Conservation (phyloP, 768 basidiomycete genomes). For the Obba rivulosa region DNA sequence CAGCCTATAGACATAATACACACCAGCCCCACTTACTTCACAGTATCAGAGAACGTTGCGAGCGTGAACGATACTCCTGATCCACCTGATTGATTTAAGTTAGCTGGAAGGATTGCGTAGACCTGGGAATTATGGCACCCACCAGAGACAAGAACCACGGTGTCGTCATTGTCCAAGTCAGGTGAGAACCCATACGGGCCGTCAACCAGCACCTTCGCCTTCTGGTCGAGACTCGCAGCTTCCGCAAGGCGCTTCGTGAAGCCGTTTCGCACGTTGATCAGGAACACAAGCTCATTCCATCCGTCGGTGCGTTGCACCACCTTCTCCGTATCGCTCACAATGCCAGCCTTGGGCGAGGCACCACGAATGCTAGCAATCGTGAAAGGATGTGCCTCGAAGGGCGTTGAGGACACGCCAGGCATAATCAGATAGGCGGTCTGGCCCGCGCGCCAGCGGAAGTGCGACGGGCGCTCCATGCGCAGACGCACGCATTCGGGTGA, state of each 20-base stretch:
- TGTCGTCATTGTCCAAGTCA: slow-evolving; percentile 35
- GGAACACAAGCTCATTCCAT: slow-evolving; percentile 45
- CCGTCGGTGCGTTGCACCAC: slow-evolving; percentile 2
- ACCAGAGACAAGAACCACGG: slow-evolving; percentile 48
- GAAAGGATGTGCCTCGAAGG: slow-evolving; percentile 57
- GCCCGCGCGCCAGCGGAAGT: slow-evolving; percentile 49
- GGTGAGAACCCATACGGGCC: slow-evolving; percentile 52
- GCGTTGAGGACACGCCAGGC: slow-evolving; percentile 38
- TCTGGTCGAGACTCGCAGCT: slow-evolving; percentile 23
- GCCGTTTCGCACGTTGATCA: slow-evolving; percentile 54
- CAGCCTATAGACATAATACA: not conserved
- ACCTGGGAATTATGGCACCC: slow-evolving; percentile 4
- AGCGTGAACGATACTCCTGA: slow-evolving; percentile 46
- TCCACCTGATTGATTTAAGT: slow-evolving; percentile 30
- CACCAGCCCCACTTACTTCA: slow-evolving; percentile 29
- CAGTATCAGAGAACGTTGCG: slow-evolving; percentile 37
- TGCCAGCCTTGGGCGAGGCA: not conserved
- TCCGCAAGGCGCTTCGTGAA: slow-evolving; percentile 49
- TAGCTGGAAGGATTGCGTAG: not conserved
- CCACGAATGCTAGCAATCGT: slow-evolving; percentile 42
- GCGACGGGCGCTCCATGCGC: slow-evolving; percentile 36
- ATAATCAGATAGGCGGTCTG: slow-evolving; percentile 50
- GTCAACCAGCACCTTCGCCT: slow-evolving; percentile 47
- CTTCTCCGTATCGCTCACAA: not conserved
- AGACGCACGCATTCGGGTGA: slow-evolving; percentile 44